Conservation (phyloP, 1,284 basidiomycete genomes). For the Coriolopsis trogii region DNA sequence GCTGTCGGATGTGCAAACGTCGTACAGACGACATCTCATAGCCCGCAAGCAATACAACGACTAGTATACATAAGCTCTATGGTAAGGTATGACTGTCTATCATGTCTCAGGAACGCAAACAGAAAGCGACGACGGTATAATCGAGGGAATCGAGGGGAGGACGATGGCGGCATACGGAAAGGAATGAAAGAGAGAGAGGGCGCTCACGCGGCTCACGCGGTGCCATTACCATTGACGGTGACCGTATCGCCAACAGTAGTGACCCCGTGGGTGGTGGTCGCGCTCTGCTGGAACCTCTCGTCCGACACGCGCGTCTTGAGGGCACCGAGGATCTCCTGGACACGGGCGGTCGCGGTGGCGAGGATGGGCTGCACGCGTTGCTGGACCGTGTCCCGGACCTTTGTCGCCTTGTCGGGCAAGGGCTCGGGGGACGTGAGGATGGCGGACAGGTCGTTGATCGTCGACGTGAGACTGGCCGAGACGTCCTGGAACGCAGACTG, state of each 20-base stretch:
- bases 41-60: background rate
- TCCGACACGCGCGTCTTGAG: constrained; percentile 33
- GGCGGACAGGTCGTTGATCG: constrained; percentile 51
- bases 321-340: constrained; percentile 36
- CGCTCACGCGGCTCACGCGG: background rate
- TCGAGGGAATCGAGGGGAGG: background rate
- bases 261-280: constrained; percentile 17
- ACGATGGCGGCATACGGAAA: background rate
- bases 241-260: too few relatives aligned
- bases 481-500: constrained; percentile 52
- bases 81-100: constrained; percentile 18
- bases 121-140: background rate
- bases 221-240: constrained; percentile 18
- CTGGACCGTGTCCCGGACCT: constrained; percentile 59
- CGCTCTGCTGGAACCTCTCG: constrained; percentile 24
- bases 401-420: constrained; percentile 58
- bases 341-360: constrained; percentile 38
- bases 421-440: constrained; percentile 61
- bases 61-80: constrained; percentile 24
- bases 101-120: too few relatives aligned
- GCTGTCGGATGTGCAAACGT: background rate
- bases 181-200: background rate
- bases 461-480: constrained; percentile 47
- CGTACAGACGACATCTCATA: background rate
- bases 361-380: constrained; percentile 62